These are phyloP conservation scores for Sphenostylis stenocarpa DNA, from an alignment of 306 rosid genomes.

Conservation along the genomic window DNA sequence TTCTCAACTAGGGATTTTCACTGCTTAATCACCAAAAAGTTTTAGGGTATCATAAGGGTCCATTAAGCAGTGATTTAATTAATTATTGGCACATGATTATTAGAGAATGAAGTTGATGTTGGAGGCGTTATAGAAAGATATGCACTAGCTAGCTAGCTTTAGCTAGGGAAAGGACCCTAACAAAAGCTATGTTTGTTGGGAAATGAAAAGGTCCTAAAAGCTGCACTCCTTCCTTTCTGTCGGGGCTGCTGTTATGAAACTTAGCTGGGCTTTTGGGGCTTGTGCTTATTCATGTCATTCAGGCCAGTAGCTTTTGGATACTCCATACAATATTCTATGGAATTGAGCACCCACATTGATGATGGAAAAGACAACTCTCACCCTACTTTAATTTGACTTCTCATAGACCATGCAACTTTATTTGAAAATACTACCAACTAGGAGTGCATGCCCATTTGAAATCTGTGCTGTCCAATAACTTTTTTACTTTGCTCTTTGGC, in stretches of 20 bases:
- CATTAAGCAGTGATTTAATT: conserved; percentile 42
- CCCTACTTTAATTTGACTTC: conserved; percentile 50
- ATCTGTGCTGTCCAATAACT: conserved; percentile 28
- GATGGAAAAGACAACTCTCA: conserved; percentile 43
- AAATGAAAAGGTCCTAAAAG: conserved; percentile 86
- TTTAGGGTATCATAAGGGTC: conserved; percentile 13
- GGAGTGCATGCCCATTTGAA: conserved; percentile 40
- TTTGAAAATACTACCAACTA: conserved; percentile 22
- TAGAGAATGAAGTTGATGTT: conserved; percentile 18
- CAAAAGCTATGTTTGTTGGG: conserved; percentile 82
- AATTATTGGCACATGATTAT: conserved; percentile 52
- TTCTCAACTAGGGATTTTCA: conserved; percentile 21
- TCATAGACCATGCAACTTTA: conserved; percentile 31
- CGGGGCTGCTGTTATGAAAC: conserved; percentile 77
- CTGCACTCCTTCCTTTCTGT: conserved; percentile 93
- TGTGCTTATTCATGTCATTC: conserved; percentile 66
- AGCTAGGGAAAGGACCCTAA: conserved; percentile 42
- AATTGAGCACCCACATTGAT: conserved; percentile 38
- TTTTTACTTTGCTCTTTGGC: conserved; percentile 20
- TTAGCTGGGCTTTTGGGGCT: conserved; percentile 67
- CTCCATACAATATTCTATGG: conserved; percentile 30
- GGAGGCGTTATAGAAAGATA: conserved; percentile 20
- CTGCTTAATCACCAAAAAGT: conserved; percentile 21
- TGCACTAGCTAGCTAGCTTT: conserved; percentile 24
- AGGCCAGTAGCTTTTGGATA: conserved; percentile 39